phyloP scores from a whole-genome alignment of 1,284 basidiomycete genomes.

The Coniferiporia weirii region DNA sequence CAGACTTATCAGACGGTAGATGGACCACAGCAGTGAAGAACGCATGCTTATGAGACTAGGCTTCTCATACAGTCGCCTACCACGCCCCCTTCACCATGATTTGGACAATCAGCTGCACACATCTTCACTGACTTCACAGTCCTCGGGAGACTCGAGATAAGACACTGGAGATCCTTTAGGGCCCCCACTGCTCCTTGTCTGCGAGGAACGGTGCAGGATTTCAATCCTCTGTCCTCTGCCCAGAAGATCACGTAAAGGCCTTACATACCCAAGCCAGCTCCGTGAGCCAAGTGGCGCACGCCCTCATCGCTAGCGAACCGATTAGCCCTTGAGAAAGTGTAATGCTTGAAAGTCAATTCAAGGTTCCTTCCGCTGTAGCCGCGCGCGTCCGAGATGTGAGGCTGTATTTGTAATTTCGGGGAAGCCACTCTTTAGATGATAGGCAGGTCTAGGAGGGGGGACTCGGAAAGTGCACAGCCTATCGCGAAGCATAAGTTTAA shows the following conservation, averaged over 20 bases:
- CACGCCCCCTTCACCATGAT: conserved; percentile 16
- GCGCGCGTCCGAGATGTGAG: background rate
- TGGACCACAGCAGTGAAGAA: background rate
- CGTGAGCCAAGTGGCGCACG: background rate
- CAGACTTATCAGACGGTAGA: background rate
- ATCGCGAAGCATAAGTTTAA: too few species aligned
- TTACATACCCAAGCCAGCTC: background rate
- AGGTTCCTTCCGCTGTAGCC: background rate
- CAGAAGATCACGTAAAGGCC: too few species aligned
- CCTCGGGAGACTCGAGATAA: background rate
- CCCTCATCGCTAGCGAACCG: background rate
- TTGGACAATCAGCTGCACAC: conserved; percentile 20
- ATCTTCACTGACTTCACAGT: conserved; percentile 14
- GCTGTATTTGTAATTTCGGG: background rate
- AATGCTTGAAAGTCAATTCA: background rate
- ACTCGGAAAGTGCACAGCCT: too few species aligned
- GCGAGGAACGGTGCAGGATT: background rate
- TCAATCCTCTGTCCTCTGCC: too few species aligned
- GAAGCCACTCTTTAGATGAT: background rate
- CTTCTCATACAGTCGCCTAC: conserved; percentile 13
- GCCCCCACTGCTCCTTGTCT: conserved; percentile 21
- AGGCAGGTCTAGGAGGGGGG: too few species aligned
- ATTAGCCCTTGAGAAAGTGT: background rate
- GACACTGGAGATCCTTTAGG: conserved; percentile 11
- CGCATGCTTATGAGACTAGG: background rate